These are phyloP conservation scores for Leptomonas pyrrhocoris DNA, from an alignment of 208 protist species.

Conservation along the genomic window DNA sequence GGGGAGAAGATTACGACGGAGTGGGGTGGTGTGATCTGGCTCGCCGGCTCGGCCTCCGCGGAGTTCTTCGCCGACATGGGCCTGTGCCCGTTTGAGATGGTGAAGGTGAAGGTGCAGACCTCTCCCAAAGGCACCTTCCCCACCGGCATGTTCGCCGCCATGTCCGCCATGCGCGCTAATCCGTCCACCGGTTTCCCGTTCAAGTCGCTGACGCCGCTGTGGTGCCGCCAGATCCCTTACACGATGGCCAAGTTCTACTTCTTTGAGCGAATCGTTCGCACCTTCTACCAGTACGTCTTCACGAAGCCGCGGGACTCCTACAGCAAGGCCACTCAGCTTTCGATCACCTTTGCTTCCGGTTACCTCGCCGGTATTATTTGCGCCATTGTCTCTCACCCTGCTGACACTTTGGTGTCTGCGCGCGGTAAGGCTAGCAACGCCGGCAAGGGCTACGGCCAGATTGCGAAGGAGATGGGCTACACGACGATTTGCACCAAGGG, in stretches of 20 bases:
- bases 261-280: conserved; percentile 86
- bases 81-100: conserved; percentile 95
- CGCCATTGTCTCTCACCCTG: conserved; percentile 96
- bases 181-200: conserved; percentile 85
- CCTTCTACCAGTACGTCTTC: conserved; percentile 91
- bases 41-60: conserved; percentile 92
- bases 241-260: conserved; percentile 96
- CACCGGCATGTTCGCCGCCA: conserved; percentile 65
- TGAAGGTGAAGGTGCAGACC: conserved; percentile 94
- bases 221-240: conserved; percentile 96
- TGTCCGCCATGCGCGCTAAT: conserved; percentile 74
- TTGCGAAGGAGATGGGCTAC: conserved; percentile 87
- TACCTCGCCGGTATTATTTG: conserved; percentile 95
- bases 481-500: conserved; percentile 88
- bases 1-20: conserved; percentile 85
- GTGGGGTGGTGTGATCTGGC: conserved; percentile 86
- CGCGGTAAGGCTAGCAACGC: conserved; percentile 89
- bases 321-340: conserved; percentile 87
- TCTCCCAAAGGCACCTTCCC: conserved; percentile 83
- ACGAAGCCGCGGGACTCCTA: conserved; percentile 76
- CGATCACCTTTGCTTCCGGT: conserved; percentile 93
- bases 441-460: conserved; percentile 78
- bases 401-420: conserved; percentile 94
- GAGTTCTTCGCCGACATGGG: conserved; percentile 97
- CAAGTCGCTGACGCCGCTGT: conserved; percentile 90